Evolutionary conservation across 1,284 basidiomycete species (phyloP).

Genomic region (Pseudozyma hubeiensis): DNA sequence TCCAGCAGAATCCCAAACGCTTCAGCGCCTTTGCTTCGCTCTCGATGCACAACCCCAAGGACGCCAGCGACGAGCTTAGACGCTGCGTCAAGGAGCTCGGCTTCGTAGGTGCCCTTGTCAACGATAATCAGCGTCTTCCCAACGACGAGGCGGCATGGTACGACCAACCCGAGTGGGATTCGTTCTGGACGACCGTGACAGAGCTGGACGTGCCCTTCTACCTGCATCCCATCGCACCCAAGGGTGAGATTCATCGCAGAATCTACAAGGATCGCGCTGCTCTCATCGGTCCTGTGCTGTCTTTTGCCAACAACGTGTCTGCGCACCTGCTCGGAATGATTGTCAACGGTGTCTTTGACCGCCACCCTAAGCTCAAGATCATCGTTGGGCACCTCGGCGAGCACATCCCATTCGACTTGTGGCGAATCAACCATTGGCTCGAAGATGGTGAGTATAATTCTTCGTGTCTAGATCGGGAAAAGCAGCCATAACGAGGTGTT

Average conservation of each 20-base stretch:
- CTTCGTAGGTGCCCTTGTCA: constrained; percentile 47
- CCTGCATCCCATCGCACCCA: constrained; percentile 68
- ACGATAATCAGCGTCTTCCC: constrained; percentile 49
- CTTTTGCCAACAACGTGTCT: constrained; percentile 68
- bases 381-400: constrained; percentile 69
- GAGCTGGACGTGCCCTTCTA: constrained; percentile 69
- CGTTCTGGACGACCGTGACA: constrained; percentile 66
- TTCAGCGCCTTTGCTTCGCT: constrained; percentile 68
- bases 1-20: constrained; percentile 60
- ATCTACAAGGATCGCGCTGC: constrained; percentile 66
- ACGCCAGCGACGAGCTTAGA: constrained; percentile 63
- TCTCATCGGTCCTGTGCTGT: constrained; percentile 66
- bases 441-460: constrained; percentile 52
- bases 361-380: constrained; percentile 68
- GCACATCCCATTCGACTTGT: constrained; percentile 67
- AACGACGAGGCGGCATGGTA: constrained; percentile 51
- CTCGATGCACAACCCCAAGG: constrained; percentile 67
- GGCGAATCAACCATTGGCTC: constrained; percentile 69
- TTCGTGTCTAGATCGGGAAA: no score
- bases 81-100: constrained; percentile 64
- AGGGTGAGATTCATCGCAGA: constrained; percentile 63
- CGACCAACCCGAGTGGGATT: constrained; percentile 47
- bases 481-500: no score
- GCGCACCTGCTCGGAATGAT: constrained; percentile 68
- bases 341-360: constrained; percentile 69